Conservation (phyloP, 1,139 yeast genomes). For the Hanseniaspora uvarum region DNA sequence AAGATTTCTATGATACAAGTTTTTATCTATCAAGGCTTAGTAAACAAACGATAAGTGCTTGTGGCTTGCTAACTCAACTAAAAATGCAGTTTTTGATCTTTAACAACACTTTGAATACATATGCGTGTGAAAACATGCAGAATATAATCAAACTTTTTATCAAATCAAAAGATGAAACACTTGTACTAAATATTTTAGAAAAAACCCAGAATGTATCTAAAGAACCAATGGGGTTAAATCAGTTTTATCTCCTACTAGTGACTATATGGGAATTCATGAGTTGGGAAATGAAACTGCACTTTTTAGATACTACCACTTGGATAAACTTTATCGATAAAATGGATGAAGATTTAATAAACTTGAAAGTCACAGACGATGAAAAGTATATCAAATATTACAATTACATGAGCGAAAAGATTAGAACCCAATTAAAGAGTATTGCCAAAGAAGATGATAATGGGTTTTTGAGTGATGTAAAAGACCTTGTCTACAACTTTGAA, state of each 20-base stretch:
- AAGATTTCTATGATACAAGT: constrained; percentile 37
- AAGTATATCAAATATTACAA: neutral
- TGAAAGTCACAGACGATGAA: neutral
- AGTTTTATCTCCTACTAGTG: constrained; percentile 28
- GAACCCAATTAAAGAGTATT: neutral
- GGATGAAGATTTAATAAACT: neutral
- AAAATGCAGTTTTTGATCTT: constrained; percentile 35
- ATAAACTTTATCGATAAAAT: neutral
- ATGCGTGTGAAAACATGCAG: constrained; percentile 40
- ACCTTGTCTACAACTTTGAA: neutral
- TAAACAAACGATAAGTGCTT: constrained; percentile 20
- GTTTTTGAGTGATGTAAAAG: neutral
- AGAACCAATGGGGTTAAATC: constrained; percentile 19
- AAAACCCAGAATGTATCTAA: too few relatives aligned
- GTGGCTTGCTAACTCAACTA: constrained; percentile 34
- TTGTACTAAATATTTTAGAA: neutral
- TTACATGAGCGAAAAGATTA: neutral
- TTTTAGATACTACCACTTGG: constrained; percentile 24
- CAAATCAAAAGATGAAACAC: neutral
- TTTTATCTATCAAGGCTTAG: constrained; percentile 33
- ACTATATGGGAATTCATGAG: constrained; percentile 33
- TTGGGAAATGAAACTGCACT: constrained; percentile 33
- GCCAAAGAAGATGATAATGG: neutral
- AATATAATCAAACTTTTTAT: constrained; percentile 32
- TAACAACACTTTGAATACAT: constrained; percentile 37